Percentiles rank a stretch among this genome's conserved stretches.
Conservation (phyloP, 352 stramenopile species). For the Globisporangium canariense region DNA sequence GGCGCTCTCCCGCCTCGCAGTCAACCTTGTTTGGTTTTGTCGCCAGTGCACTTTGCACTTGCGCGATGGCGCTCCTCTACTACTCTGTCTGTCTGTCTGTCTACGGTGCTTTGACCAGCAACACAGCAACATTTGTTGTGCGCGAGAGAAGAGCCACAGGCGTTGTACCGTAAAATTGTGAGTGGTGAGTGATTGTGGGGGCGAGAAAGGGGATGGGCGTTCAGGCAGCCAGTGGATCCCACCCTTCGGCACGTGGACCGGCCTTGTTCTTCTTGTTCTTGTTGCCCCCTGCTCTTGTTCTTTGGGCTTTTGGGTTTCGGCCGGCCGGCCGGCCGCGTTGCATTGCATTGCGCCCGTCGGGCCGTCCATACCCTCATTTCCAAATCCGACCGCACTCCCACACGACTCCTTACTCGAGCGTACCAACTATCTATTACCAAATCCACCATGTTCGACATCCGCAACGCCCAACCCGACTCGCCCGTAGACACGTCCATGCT, state of each 20-base stretch:
- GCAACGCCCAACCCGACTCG: slow-evolving; percentile 41
- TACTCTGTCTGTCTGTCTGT: neutral
- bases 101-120: neutral
- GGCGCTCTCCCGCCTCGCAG: neutral
- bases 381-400: slow-evolving; percentile 21
- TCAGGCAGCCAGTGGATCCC: slow-evolving; percentile 5
- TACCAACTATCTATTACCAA: slow-evolving; percentile 8
- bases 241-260: neutral
- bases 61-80: neutral
- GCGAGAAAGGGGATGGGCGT: neutral
- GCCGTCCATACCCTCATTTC: slow-evolving; percentile 9
- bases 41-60: neutral
- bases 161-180: neutral
- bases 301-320: neutral
- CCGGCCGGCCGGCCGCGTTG: too few species aligned
- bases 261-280: neutral
- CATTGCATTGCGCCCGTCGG: neutral
- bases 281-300: neutral
- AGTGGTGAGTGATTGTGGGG: slow-evolving; percentile 9
- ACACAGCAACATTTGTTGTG: neutral
- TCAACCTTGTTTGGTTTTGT: neutral
- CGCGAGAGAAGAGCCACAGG: neutral
- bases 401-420: slow-evolving; percentile 12
- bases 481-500: slow-evolving; percentile 78
- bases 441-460: slow-evolving; percentile 18